Percentiles rank a stretch among this genome's conserved stretches.
Evolutionary conservation across 202 grass and related monocot species (phyloP).

Genomic region (Hordeum pubiflorum): DNA sequence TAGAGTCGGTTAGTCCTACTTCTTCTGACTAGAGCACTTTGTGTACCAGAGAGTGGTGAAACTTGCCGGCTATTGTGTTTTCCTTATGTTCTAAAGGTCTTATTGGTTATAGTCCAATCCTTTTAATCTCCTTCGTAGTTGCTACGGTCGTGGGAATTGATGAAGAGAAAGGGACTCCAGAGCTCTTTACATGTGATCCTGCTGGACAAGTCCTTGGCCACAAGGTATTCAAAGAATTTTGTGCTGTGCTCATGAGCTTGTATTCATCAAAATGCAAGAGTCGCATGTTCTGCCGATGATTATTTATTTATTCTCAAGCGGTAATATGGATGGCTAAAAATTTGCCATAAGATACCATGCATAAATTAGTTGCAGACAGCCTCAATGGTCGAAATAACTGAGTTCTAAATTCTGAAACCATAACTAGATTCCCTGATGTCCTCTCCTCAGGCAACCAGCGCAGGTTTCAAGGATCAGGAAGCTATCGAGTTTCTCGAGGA

Average conservation of each 20-base stretch:
- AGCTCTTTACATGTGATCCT: constrained; percentile 80
- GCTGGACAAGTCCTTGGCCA: constrained; percentile 65
- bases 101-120: not conserved
- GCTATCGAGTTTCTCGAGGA: constrained; percentile 74
- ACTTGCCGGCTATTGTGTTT: not conserved
- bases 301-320: not conserved
- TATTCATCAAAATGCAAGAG: not conserved
- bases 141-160: constrained; percentile 73
- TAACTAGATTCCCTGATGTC: not conserved
- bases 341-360: not conserved
- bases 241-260: not conserved
- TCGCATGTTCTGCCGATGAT: not conserved
- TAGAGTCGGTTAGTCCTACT: constrained; percentile 61
- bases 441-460: constrained; percentile 50
- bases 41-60: not conserved
- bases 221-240: constrained; percentile 44
- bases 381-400: too few species aligned
- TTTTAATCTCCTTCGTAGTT: constrained; percentile 33
- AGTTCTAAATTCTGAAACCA: too few species aligned
- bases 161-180: constrained; percentile 66
- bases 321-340: not conserved
- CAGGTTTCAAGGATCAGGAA: constrained; percentile 59
- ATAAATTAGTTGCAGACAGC: not conserved
- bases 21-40: not conserved
- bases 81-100: constrained; percentile 5